Evolutionary conservation across 306 rosid genomes (phyloP).

Genomic region (Begonia masoniana): DNA sequence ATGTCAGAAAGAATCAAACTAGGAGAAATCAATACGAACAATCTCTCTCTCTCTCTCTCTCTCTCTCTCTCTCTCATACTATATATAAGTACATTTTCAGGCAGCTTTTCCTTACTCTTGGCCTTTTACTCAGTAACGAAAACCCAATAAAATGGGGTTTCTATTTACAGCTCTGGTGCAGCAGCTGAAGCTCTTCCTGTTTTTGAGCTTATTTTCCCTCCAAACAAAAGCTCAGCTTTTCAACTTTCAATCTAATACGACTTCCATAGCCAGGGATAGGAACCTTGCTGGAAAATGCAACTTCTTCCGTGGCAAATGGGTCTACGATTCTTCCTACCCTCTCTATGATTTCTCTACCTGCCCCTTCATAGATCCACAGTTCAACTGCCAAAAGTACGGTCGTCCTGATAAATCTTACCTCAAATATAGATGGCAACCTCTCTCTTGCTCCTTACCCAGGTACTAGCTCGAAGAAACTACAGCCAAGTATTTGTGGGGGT

Average conservation of each 20-base stretch:
- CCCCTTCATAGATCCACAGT: conserved; percentile 87
- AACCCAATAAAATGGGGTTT: conserved; percentile 54
- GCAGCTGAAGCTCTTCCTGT: conserved; percentile 19
- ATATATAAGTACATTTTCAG: conserved; percentile 34
- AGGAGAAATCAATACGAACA: no score
- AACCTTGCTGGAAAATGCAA: conserved; percentile 56
- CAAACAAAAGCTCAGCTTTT: conserved; percentile 34
- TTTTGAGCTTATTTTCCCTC: conserved; percentile 16
- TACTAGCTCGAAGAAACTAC: conserved; percentile 2
- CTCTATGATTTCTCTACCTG: conserved; percentile 55
- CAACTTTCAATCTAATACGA: conserved; percentile 5
- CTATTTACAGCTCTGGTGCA: conserved; percentile 13
- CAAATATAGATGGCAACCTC: conserved; percentile 71
- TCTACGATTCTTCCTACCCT: conserved; percentile 61
- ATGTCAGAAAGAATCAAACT: no score
- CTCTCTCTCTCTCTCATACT: conserved; percentile 5
- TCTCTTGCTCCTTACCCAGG: conserved; percentile 69
- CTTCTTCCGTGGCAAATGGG: conserved; percentile 58
- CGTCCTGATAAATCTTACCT: conserved; percentile 60
- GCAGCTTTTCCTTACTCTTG: conserved; percentile 28
- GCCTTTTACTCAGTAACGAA: conserved; percentile 8
- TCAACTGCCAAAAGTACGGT: conserved; percentile 69
- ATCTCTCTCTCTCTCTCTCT: neutral
- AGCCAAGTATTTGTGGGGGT: neutral
- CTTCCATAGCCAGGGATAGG: conserved; percentile 15